Evolutionary conservation across 371 early-diverging fungal species (phyloP).

Genomic region (Gilbertella persicaria): DNA sequence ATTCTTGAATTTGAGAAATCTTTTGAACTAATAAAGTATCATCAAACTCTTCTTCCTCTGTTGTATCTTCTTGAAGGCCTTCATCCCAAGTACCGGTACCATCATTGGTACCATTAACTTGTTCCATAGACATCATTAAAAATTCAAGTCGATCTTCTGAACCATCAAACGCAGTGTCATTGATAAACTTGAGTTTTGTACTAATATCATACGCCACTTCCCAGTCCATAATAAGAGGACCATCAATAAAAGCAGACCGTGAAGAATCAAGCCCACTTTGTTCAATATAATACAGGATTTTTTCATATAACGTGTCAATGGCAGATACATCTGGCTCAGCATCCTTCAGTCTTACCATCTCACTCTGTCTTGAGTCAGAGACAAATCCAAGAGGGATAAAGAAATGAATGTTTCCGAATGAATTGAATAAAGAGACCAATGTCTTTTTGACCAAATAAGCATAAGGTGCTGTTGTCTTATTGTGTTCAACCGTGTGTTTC

Average conservation of each 20-base stretch:
- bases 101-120: slow-evolving; percentile 60
- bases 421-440: slow-evolving; percentile 30
- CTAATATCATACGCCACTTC: slow-evolving; percentile 68
- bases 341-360: not conserved
- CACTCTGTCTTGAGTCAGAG: slow-evolving; percentile 18
- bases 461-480: not conserved
- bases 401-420: slow-evolving; percentile 26
- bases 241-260: slow-evolving; percentile 53
- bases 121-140: slow-evolving; percentile 67
- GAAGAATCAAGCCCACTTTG: slow-evolving; percentile 40
- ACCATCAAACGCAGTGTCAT: slow-evolving; percentile 41
- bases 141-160: slow-evolving; percentile 72
- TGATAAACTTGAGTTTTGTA: slow-evolving; percentile 54
- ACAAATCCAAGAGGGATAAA: slow-evolving; percentile 34
- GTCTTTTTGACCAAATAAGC: slow-evolving; percentile 29
- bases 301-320: slow-evolving; percentile 40
- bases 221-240: slow-evolving; percentile 81
- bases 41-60: slow-evolving; percentile 12
- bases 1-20: slow-evolving; percentile 79
- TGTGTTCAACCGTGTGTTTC: not conserved
- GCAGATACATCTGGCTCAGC: not conserved
- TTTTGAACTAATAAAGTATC: slow-evolving; percentile 12
- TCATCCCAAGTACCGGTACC: slow-evolving; percentile 37
- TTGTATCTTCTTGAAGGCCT: slow-evolving; percentile 4
- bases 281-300: slow-evolving; percentile 51